Percentiles rank a stretch among this genome's conserved stretches.
phyloP scores from a whole-genome alignment of 139 green algal genomes.

The Zygnema cylindricum region DNA sequence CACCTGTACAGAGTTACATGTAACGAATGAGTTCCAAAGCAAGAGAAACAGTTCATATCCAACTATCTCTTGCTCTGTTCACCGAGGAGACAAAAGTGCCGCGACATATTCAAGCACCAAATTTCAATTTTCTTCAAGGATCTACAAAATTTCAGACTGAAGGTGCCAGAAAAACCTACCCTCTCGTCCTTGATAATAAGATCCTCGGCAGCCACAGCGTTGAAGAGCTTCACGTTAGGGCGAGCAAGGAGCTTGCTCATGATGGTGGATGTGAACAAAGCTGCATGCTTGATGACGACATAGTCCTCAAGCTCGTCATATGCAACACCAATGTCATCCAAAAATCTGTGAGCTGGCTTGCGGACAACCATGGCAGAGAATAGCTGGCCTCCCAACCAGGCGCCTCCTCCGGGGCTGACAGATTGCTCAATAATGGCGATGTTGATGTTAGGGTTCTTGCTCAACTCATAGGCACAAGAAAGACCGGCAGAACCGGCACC shows the following conservation, averaged over 20 bases:
- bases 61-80: too few relatives aligned
- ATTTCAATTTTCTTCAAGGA: too few relatives aligned
- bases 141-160: too few relatives aligned
- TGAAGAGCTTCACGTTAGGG: conserved; percentile 98
- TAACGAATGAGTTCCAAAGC: too few relatives aligned
- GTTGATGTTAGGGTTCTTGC: conserved; percentile 89
- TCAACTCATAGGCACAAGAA: conserved; percentile 92
- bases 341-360: conserved; percentile 91
- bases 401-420: conserved; percentile 71
- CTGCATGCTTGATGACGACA: conserved; percentile 95
- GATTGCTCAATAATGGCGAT: conserved; percentile 89
- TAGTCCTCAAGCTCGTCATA: conserved; percentile 92
- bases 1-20: conserved; percentile 69
- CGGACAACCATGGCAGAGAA: conserved; percentile 93
- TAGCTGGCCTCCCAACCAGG: conserved; percentile 96
- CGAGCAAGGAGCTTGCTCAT: conserved; percentile 86
- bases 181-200: conserved; percentile 71
- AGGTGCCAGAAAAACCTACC: too few relatives aligned
- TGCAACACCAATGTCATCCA: conserved; percentile 81
- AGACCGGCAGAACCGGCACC: conserved; percentile 83
- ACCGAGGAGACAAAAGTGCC: too few relatives aligned
- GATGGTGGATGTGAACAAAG: conserved; percentile 91
- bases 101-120: too few relatives aligned
- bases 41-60: too few relatives aligned
- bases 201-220: conserved; percentile 80